phyloP scores from a whole-genome alignment of 225 moss, liverwort and hornwort species.

The Physcomitrium patens region DNA sequence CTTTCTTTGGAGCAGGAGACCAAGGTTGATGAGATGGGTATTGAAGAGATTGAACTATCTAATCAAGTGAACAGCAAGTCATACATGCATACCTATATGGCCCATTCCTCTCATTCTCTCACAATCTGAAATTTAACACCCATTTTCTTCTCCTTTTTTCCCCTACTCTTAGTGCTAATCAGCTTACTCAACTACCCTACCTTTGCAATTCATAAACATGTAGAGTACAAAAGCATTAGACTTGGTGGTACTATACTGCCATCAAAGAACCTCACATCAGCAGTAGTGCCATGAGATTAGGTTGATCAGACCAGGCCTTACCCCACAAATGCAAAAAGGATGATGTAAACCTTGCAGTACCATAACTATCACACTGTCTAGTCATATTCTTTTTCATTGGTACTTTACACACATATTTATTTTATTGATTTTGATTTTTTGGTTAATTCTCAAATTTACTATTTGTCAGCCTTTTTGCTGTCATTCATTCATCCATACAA shows the following conservation, averaged over 20 bases:
- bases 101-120: background rate
- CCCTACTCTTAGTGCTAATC: background rate
- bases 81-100: background rate
- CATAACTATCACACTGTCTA: background rate
- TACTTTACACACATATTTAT: background rate
- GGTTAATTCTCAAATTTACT: too few species aligned
- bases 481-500: slow-evolving; percentile 20
- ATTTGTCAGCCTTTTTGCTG: background rate
- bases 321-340: slow-evolving; percentile 8
- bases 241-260: too few species aligned
- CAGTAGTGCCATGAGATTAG: background rate
- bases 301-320: background rate
- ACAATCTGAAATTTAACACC: too few species aligned
- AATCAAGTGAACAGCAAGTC: background rate
- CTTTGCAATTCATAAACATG: too few species aligned
- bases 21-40: slow-evolving; percentile 18
- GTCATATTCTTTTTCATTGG: background rate
- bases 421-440: too few species aligned
- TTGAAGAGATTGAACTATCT: background rate
- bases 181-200: too few species aligned
- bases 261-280: slow-evolving; percentile 1
- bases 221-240: too few species aligned
- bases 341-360: slow-evolving; percentile 8
- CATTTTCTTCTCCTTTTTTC: too few species aligned
- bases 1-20: background rate